A percentile compares a stretch with the other conserved stretches of the same genome.
phyloP scores from a whole-genome alignment of 371 early-diverging fungal genomes.

The Haplosporangium sp. region DNA sequence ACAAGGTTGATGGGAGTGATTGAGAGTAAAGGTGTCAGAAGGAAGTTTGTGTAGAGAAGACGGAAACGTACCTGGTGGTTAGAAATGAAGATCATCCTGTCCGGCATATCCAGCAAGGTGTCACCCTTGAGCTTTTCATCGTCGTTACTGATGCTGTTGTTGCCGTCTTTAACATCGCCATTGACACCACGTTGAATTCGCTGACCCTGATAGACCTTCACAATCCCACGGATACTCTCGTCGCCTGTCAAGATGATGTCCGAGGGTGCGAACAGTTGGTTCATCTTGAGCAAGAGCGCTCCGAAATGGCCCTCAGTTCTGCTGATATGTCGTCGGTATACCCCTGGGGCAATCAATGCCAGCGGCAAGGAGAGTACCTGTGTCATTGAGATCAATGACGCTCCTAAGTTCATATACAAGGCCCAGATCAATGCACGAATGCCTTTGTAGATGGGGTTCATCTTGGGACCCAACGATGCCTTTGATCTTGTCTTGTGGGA shows the following conservation, averaged over 20 bases:
- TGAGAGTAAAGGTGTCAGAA: not conserved
- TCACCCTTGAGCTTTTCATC: slow-evolving; percentile 12
- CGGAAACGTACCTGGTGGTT: slow-evolving; percentile 79
- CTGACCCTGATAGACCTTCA: slow-evolving; percentile 25
- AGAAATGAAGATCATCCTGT: slow-evolving; percentile 69
- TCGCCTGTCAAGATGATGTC: slow-evolving; percentile 70
- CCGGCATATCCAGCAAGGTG: slow-evolving; percentile 58
- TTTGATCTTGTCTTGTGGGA: slow-evolving; percentile 3
- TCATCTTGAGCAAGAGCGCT: slow-evolving; percentile 65
- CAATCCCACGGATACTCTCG: slow-evolving; percentile 51
- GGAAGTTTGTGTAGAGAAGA: not conserved
- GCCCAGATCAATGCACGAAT: slow-evolving; percentile 42
- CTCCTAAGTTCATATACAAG: slow-evolving; percentile 43
- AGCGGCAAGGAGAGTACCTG: slow-evolving; percentile 44
- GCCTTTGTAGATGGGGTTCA: slow-evolving; percentile 46
- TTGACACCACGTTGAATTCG: slow-evolving; percentile 23
- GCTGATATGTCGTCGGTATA: slow-evolving; percentile 62
- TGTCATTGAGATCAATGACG: slow-evolving; percentile 42
- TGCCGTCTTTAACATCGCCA: slow-evolving; percentile 23
- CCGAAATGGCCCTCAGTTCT: slow-evolving; percentile 73
- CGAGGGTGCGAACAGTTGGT: slow-evolving; percentile 75
- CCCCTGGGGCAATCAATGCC: slow-evolving; percentile 29
- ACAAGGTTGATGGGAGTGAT: not conserved
- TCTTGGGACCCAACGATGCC: slow-evolving; percentile 34
- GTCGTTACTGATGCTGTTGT: slow-evolving; percentile 13